Evolutionary conservation across 495 filamentous ascomycete genomes (phyloP).

Genomic region (Podospora sp.): DNA sequence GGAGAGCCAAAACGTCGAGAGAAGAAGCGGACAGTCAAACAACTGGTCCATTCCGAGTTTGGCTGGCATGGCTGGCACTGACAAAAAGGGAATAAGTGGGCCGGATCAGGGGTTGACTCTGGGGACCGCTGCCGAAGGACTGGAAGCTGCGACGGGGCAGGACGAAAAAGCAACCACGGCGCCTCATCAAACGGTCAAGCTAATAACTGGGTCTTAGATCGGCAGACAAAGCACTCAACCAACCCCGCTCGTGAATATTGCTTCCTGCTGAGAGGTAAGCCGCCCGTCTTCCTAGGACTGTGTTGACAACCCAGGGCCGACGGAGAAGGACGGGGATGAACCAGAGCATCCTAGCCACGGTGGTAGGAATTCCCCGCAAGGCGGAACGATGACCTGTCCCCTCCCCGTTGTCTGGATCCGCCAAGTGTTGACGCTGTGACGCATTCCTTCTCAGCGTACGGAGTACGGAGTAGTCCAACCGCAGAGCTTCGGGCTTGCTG

Average conservation of each 20-base stretch:
- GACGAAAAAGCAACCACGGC: slow-evolving; percentile 1
- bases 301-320: background rate
- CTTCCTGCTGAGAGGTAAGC: background rate
- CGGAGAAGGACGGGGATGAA: background rate
- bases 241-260: background rate
- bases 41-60: background rate
- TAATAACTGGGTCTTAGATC: slow-evolving; percentile 8
- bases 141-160: background rate
- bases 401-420: background rate
- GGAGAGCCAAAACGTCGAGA: background rate
- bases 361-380: too few species aligned
- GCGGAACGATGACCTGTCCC: too few species aligned
- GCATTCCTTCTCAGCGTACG: background rate
- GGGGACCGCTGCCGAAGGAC: slow-evolving; percentile 7
- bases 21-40: background rate
- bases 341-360: too few species aligned
- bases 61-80: too few species aligned
- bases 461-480: too few species aligned
- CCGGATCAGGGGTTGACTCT: background rate
- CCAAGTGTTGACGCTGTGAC: background rate
- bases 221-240: background rate
- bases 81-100: background rate
- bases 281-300: background rate
- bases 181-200: slow-evolving; percentile 14
- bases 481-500: background rate